Conservation (phyloP, 2,329 filamentous ascomycete genomes). For the Fusarium metavorans region DNA sequence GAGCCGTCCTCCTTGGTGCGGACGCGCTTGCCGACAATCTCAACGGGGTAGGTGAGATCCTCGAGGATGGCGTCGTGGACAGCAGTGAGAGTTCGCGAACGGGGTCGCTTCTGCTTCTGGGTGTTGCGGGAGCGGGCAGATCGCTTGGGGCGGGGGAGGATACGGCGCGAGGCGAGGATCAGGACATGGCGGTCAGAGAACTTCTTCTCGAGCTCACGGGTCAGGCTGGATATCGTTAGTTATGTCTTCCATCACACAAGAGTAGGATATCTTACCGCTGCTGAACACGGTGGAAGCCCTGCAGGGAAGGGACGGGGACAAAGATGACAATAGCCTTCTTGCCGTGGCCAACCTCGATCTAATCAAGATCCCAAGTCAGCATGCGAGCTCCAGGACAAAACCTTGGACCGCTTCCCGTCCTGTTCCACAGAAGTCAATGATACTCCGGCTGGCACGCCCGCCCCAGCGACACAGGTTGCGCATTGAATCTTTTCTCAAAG, state of each 20-base stretch:
- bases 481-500: slow-evolving; percentile 34
- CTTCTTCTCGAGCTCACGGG: slow-evolving; percentile 99
- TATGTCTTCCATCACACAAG: accelerated
- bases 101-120: slow-evolving; percentile 98
- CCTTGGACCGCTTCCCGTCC: slow-evolving; percentile 83
- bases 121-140: slow-evolving; percentile 95
- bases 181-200: slow-evolving; percentile 99
- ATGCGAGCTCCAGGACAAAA: slow-evolving; percentile 79
- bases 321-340: slow-evolving; percentile 99
- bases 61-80: slow-evolving; percentile 98
- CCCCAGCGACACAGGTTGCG: slow-evolving; percentile 41
- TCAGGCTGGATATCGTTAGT: slow-evolving; percentile 74
- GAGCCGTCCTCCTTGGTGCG: slow-evolving; percentile 98
- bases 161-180: slow-evolving; percentile 98
- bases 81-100: slow-evolving; percentile 96
- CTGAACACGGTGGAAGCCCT: slow-evolving; percentile 99
- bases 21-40: slow-evolving; percentile 99
- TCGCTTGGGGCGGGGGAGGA: slow-evolving; percentile 98
- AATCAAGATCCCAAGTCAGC: slow-evolving; percentile 76
- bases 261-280: slow-evolving; percentile 81
- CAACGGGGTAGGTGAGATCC: slow-evolving; percentile 99
- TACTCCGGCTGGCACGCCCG: slow-evolving; percentile 50
- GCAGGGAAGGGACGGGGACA: slow-evolving; percentile 98
- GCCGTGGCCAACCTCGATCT: slow-evolving; percentile 99
- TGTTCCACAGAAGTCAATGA: slow-evolving; percentile 68